Base-by-base conservation (phyloP, 1,284 basidiomycete genomes). In the Neotropicomus parvogracilis region DNA sequence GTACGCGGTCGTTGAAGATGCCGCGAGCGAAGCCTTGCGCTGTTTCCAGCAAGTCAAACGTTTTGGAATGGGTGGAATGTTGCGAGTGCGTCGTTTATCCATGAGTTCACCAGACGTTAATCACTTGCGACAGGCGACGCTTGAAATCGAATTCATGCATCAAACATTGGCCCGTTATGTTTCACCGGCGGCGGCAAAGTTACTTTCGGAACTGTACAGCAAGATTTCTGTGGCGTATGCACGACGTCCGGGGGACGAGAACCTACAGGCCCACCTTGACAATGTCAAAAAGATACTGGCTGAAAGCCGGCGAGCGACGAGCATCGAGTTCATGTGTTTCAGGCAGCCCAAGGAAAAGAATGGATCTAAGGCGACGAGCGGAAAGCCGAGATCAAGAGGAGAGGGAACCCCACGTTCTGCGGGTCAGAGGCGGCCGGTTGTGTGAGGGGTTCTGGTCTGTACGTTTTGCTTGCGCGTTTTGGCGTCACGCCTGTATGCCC, bases 91-190 rank as follows among this genome's bases (percentile, higher is more conserved):
- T 42, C 37, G 21, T 40, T 50, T 29, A 19, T 44, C 31, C 38
- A 3, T 10, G 21, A 16, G 16, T 26, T 28, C 33, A 7, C 20
- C 10, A 13, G 12, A 33, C 3, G 21, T 28, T 52, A 9, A 49
- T 33, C 24, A 19, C 31, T 41, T 13, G n/a, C 14, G 0, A 20
- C 59, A 97, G 88, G 95, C 97, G 3, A 99, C 97, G 3, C 81
- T 99, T 26, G 97, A 99, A 70, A 97, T 98, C 58, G 97, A 99
- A 70, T 99, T 98, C 71, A 83, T 98, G 71, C 95, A 99, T 68
- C 95, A 98, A 71, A 95, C 91, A 6, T 76, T 99, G 33, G 81
- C 86, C 26, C 84, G 87, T 52, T 95, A 95, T 66, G 88, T 98
- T 38, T 89, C 89, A 4, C 74, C 85, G 0, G 64, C 78, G 5